These are phyloP conservation scores for Zymoseptoria ardabiliae DNA, from an alignment of 2,329 filamentous ascomycete species.

Conservation along the genomic window DNA sequence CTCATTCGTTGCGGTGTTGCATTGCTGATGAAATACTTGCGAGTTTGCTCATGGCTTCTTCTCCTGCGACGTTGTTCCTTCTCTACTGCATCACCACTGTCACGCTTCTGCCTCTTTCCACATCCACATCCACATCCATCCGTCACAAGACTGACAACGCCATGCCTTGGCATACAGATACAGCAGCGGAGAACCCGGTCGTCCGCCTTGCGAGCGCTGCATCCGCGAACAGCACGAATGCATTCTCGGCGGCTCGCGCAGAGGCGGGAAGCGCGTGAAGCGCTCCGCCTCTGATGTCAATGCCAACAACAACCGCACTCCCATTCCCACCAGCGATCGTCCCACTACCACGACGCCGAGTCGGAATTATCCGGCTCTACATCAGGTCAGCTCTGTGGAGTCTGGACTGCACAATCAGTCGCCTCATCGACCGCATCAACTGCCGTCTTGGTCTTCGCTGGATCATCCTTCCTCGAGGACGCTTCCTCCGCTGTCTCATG, in stretches of 20 bases:
- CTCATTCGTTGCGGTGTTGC: slow-evolving; percentile 3
- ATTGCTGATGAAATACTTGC: too few species aligned
- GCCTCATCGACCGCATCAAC: slow-evolving; percentile 1
- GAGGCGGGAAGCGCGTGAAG: slow-evolving; percentile 27
- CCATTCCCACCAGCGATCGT: background rate
- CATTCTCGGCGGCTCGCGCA: slow-evolving; percentile 26
- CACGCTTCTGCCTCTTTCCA: too few species aligned
- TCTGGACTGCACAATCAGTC: slow-evolving; percentile 7
- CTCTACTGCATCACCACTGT: background rate
- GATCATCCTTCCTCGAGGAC: slow-evolving; percentile 20
- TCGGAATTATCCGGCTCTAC: background rate
- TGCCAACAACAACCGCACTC: slow-evolving; percentile 4
- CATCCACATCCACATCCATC: background rate
- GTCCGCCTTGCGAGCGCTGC: slow-evolving; percentile 28
- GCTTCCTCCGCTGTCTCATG: slow-evolving; percentile 21
- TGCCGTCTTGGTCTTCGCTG: slow-evolving; percentile 9
- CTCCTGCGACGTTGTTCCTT: background rate
- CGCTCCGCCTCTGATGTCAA: slow-evolving; percentile 15
- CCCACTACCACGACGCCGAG: background rate
- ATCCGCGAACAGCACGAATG: slow-evolving; percentile 30
- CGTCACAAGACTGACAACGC: background rate
- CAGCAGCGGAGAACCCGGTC: slow-evolving; percentile 25
- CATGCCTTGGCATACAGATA: slow-evolving; percentile 15
- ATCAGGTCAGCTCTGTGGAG: slow-evolving; percentile 14
- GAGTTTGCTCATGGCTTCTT: background rate